Evolutionary conservation across 2,329 filamentous ascomycete genomes (phyloP), one percentile per base, ranked within the genome.

Genomic region (Talaromyces sp.): DNA sequence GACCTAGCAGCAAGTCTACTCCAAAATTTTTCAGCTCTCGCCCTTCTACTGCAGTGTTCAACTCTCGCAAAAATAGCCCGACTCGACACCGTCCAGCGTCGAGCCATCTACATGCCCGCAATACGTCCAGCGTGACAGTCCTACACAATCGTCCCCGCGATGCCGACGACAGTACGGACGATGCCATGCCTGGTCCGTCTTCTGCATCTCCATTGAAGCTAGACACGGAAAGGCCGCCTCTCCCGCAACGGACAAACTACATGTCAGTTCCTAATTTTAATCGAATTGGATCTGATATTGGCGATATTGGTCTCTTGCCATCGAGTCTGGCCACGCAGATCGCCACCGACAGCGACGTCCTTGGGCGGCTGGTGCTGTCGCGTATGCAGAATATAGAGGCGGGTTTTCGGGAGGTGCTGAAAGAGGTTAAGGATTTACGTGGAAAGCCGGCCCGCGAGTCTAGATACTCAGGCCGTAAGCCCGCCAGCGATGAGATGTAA

Each of bases 301-400:
- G 90, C 43, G 86, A 84, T 14, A 86, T 83, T 1, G 86, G 84
- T 16, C 86, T 83, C 1, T 82, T 92, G 50, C 88, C 90, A 0
- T 89, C 89, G 8, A 93, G 90, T 61, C 93, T 96, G 73, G 89
- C 89, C 37, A 94, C 90, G 0, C 90, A 94, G 73, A 89, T 95
- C 85, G 89, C 87, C 9, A 81, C 81, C 82, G 83, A 86, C 75
- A 89, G 91, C 72, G 86, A 90, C 47, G 90, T 93, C 85, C 88
- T 90, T 73, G 86, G 89, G 70, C 86, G 92, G 64, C 84, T 97
- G 54, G 90, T 97, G 78, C 82, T 97, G 54, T 92, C 92, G 9
- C 84, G 92, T 39, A 97, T 97, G 92, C 95, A 95, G 75, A 94
- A 90, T 8, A 83, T 98, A 2, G 93, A 98, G 75, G 92, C 96